A percentile compares a stretch with the other conserved stretches of the same genome.
Evolutionary conservation across 164 flowering plant species (phyloP).

Genomic region (Pachysandra terminalis): DNA sequence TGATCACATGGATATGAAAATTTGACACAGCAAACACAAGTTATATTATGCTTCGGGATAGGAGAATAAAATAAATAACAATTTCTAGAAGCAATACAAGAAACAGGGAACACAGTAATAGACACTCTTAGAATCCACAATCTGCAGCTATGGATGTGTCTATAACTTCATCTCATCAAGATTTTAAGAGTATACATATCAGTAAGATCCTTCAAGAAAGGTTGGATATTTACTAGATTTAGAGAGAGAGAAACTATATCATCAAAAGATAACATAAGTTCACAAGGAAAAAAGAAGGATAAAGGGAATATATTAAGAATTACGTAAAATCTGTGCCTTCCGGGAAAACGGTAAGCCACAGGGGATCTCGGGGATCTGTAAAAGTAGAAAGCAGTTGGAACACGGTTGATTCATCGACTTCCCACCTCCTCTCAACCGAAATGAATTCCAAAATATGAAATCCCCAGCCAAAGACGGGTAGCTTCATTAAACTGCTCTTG

Average conservation of each 20-base stretch:
- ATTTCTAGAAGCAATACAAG: not conserved
- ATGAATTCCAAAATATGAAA: constrained; percentile 88
- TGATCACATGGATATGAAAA: not conserved
- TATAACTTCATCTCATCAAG: not conserved
- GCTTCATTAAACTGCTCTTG: constrained; percentile 89
- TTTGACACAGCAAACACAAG: not conserved
- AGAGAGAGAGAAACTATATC: not conserved
- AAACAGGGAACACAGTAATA: not conserved
- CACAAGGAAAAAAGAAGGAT: not conserved
- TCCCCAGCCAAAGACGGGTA: constrained; percentile 90
- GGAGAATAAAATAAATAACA: not conserved
- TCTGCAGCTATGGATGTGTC: not conserved
- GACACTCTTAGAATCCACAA: not conserved
- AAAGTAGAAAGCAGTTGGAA: constrained; percentile 66
- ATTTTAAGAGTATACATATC: no score
- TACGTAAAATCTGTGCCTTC: constrained; percentile 99
- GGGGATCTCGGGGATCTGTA: constrained; percentile 58
- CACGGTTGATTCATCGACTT: constrained; percentile 65
- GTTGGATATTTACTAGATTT: not conserved
- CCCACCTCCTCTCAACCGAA: constrained; percentile 88
- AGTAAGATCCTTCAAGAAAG: not conserved
- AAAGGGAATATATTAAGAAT: constrained; percentile 15
- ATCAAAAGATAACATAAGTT: not conserved
- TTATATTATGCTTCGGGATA: not conserved
- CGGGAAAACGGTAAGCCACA: constrained; percentile 95